Base-by-base conservation (phyloP, 192 early-diverging fungal species). In the Oehlia diaphana region DNA sequence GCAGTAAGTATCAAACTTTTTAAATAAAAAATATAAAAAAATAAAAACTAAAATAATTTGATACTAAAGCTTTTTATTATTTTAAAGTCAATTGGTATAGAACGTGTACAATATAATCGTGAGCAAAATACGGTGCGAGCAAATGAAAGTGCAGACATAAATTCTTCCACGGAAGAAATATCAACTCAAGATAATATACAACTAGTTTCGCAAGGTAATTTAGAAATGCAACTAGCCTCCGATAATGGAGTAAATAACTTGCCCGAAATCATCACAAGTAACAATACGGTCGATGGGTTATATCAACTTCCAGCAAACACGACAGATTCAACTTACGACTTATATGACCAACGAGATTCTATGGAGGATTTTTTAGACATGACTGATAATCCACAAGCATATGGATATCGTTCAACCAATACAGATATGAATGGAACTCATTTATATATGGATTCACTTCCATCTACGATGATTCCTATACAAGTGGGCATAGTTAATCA, bases 341-440 rank as follows among this genome's bases (percentile, higher is more conserved):
- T 28, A 67, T 67, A 35, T 9, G 33, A n/a, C 9, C 65, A 67
- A 31, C 31, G 13, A 35, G 65, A 33, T 33, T 12, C 26, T 31
- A 67, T 67, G 65, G 65, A 35, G 16, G 65, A 21, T 19, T 67
- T 67, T 14, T 35, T 67, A 33, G 65, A 67, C 13, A 67, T 67
- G 65, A 0, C 31, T 31, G 65, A 67, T 35, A 19, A 33, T 33
- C 13, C 28, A 33, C 26, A 67, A 33, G 14, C 65, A 33, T 67
- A 67, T 67, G 65, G 33, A 31, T 67, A 33, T 67, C 65, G 33
- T 19, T 33, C 65, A 64, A 64, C 23, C n/a, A 64, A 21, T 9
- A 26, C 26, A 5, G 26, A 67, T 67, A 67, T 33, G 1, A 67
- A 67, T 67, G 26, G 13, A 16, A 33, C 26, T 28, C 64, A 66